Base-by-base conservation (phyloP, 2,329 filamentous ascomycete species). In the Diplodia mutila region DNA sequence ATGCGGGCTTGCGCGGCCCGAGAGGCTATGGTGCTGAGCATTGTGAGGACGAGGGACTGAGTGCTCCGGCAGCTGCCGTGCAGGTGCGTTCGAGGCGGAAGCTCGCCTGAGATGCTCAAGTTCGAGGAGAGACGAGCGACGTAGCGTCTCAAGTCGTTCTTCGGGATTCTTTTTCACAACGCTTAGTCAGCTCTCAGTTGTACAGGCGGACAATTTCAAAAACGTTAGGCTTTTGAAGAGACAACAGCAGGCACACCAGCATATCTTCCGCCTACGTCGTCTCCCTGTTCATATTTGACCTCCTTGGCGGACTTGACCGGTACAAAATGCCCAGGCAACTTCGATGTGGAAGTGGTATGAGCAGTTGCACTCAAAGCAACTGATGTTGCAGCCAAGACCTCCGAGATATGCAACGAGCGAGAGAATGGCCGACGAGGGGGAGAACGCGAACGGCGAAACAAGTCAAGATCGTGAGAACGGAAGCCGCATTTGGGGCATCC, bases 401-500 rank as follows among this genome's bases (percentile, higher is more conserved):
- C 53, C 53, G 64, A 66, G 21, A 29, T 55, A 14, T 37, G 11
- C 25, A 57, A 61, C 48, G 46, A 54, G 12, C 32, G 65, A 52
- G 65, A 42, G 48, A 46, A 51, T 27, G 39, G 42, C 46, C 25
- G 46, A 61, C 54, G 65, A 59, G 18, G 65, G 16, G 39, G 51
- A 48, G 37, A 32, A 32, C 34, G 49, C 64, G 52, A 51, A 37
- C 34, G 54, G 32, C 46, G 65, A 57, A 67, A 67, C 42, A 32
- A 52, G 25, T 67, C 53, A 59, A 51, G 34, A 27, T 37, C 39
- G n/a, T 46, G 67, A 69, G 71, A 73, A 69, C 72, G 76, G 73
- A 79, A 78, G 32, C 73, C 74, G 69, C 74, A 79, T 68, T 73
- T 69, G 23, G 74, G 85, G 92, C 92, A 90, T 92, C 97, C 93